A percentile compares a stretch with the other conserved stretches of the same genome.
These are phyloP conservation scores for maize (Zea mays) DNA, from an alignment of 176 grass and related monocot genomes.

Conservation along the genomic window DNA sequence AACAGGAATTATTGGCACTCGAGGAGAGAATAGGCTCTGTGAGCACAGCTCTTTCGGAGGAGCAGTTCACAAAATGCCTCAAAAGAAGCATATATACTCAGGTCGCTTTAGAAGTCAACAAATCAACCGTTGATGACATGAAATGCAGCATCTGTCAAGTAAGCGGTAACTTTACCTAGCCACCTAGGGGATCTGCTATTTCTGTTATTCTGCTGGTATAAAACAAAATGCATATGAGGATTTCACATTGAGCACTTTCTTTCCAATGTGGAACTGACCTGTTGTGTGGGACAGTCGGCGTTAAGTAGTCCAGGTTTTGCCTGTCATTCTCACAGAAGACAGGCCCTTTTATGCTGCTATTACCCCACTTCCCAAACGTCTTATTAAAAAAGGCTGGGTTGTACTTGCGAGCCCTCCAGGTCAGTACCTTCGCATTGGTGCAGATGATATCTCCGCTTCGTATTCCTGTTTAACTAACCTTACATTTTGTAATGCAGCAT, in stretches of 20 bases:
- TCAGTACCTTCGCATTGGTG: background rate
- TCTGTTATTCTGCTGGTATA: background rate
- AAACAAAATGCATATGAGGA: background rate
- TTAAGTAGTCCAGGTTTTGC: background rate
- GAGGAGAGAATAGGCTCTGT: slow-evolving; percentile 86
- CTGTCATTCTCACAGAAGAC: background rate
- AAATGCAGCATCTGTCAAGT: slow-evolving; percentile 96
- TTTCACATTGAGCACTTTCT: background rate
- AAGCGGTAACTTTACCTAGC: slow-evolving; percentile 16
- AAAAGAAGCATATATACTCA: slow-evolving; percentile 53
- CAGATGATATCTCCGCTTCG: too few relatives aligned
- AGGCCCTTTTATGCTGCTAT: background rate
- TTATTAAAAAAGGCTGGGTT: slow-evolving; percentile 48
- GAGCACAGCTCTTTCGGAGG: slow-evolving; percentile 72
- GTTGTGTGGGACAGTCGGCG: background rate
- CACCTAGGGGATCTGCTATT: background rate
- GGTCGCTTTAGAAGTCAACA: slow-evolving; percentile 21
- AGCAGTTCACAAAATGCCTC: slow-evolving; percentile 69
- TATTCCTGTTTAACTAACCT: too few relatives aligned
- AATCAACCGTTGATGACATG: slow-evolving; percentile 39
- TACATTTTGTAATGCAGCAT: too few relatives aligned
- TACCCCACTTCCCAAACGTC: background rate
- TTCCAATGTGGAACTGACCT: background rate
- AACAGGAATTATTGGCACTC: slow-evolving; percentile 72
- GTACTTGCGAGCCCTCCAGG: slow-evolving; percentile 94